These are phyloP conservation scores for Candida tammaniensis DNA, from an alignment of 805 yeast genomes.

Conservation along the genomic window DNA sequence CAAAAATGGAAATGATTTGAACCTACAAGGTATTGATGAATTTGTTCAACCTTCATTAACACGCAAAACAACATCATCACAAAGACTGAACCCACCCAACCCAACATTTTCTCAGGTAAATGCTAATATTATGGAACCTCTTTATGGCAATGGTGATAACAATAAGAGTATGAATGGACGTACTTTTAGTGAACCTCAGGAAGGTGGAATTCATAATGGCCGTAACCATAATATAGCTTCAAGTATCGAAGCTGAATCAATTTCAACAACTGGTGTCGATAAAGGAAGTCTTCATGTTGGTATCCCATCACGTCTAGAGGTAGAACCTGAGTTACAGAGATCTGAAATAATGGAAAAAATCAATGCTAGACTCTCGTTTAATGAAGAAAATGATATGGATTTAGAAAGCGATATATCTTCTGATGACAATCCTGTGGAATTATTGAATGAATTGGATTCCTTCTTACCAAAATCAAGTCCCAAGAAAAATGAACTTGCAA, in stretches of 20 bases:
- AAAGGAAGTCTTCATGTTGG: slow-evolving; percentile 14
- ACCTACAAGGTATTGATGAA: no score
- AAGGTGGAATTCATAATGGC: not conserved
- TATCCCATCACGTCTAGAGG: slow-evolving; percentile 9
- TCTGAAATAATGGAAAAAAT: slow-evolving; percentile 23
- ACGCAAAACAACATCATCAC: no score
- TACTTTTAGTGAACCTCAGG: slow-evolving; percentile 1
- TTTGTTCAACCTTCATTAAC: no score
- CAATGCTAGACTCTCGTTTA: slow-evolving; percentile 17
- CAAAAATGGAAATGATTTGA: no score
- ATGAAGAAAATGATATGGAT: slow-evolving; percentile 8
- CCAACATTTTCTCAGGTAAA: no score
- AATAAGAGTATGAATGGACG: slow-evolving; percentile 3
- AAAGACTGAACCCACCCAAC: no score
- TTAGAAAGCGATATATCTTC: slow-evolving; percentile 14
- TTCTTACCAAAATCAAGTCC: slow-evolving; percentile 9
- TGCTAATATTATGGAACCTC: no score
- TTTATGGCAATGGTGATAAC: not conserved
- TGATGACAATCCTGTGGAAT: slow-evolving; percentile 17
- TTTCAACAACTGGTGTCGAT: slow-evolving; percentile 12
- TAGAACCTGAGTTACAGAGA: slow-evolving; percentile 10
- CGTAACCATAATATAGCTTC: slow-evolving; percentile 10
- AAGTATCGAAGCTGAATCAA: slow-evolving; percentile 15
- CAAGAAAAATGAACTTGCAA: not conserved
- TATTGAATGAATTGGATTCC: slow-evolving; percentile 19